These are phyloP conservation scores for Epichloe festucae DNA, from an alignment of 2,329 filamentous ascomycete species.

Conservation along the genomic window DNA sequence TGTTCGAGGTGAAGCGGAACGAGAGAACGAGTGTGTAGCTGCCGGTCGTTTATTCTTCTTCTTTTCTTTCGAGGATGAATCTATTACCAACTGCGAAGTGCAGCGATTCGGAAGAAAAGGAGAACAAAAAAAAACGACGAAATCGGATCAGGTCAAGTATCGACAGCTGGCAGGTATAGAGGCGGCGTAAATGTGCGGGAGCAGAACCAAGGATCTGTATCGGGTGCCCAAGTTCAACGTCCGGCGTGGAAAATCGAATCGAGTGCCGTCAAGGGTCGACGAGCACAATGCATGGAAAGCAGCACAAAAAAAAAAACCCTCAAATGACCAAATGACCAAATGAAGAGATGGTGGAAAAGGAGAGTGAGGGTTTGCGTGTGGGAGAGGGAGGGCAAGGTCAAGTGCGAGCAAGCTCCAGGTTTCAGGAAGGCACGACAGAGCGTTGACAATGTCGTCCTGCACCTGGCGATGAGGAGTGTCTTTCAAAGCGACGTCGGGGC, in stretches of 20 bases:
- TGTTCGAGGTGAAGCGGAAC: neutral
- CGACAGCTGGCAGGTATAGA: neutral
- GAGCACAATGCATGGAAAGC: neutral
- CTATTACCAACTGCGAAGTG: neutral
- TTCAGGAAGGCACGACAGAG: neutral
- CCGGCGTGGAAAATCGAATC: slow-evolving; percentile 1
- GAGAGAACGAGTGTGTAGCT: neutral
- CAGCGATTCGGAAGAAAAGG: neutral
- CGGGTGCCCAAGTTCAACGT: neutral
- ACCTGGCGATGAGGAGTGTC: neutral
- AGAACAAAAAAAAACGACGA: neutral
- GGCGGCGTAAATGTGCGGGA: neutral
- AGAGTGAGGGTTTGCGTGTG: neutral
- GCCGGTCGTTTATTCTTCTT: neutral
- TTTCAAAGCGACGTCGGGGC: neutral
- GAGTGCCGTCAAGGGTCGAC: neutral
- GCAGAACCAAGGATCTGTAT: neutral
- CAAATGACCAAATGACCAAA: neutral
- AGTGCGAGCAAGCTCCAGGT: neutral
- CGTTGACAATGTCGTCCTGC: neutral
- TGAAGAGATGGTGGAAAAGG: neutral
- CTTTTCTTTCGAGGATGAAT: neutral
- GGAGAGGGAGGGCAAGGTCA: neutral
- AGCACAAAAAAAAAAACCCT: neutral
- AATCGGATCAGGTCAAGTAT: neutral